A percentile compares a stretch with the other conserved stretches of the same genome.
phyloP scores from a whole-genome alignment of 2,329 filamentous ascomycete species.

The Aspergillus latus region DNA sequence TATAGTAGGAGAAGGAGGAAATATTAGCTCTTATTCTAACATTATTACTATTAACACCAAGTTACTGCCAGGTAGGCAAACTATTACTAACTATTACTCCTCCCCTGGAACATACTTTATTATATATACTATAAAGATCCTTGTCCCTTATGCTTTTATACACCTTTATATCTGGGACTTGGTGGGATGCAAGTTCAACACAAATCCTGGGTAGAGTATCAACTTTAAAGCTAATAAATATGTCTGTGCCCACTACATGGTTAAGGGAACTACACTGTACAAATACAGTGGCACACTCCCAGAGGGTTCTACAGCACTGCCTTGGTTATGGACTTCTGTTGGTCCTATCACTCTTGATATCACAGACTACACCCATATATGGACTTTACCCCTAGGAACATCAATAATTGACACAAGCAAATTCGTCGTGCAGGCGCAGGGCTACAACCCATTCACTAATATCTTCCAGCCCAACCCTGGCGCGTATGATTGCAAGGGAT shows the following conservation, averaged over 20 bases:
- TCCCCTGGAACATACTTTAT: conserved; percentile 8
- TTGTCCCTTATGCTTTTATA: conserved; percentile 19
- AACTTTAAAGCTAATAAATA: conserved; percentile 11
- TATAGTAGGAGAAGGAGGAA: conserved; percentile 6
- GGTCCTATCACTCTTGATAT: conserved; percentile 10
- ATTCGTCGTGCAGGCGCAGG: conserved; percentile 18
- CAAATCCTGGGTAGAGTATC: conserved; percentile 14
- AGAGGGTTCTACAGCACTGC: background rate
- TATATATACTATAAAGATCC: conserved; percentile 17
- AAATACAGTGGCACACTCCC: conserved; percentile 13
- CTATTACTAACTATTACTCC: conserved; percentile 15
- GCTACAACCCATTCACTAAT: conserved; percentile 3
- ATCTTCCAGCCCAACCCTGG: background rate
- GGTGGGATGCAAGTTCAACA: conserved; percentile 1
- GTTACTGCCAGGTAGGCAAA: conserved; percentile 9
- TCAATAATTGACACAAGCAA: conserved; percentile 17
- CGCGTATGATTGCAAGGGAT: background rate
- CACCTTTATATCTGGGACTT: conserved; percentile 15
- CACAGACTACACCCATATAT: conserved; percentile 19
- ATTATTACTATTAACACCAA: conserved; percentile 12
- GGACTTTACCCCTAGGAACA: conserved; percentile 16
- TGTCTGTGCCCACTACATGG: conserved; percentile 17
- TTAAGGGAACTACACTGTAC: conserved; percentile 16
- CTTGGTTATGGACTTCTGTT: conserved; percentile 14
- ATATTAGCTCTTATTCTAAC: conserved; percentile 3